Percentiles rank a stretch among this genome's conserved stretches.
Conservation (phyloP, 768 basidiomycete species). For the Hygrocybe punicea region DNA sequence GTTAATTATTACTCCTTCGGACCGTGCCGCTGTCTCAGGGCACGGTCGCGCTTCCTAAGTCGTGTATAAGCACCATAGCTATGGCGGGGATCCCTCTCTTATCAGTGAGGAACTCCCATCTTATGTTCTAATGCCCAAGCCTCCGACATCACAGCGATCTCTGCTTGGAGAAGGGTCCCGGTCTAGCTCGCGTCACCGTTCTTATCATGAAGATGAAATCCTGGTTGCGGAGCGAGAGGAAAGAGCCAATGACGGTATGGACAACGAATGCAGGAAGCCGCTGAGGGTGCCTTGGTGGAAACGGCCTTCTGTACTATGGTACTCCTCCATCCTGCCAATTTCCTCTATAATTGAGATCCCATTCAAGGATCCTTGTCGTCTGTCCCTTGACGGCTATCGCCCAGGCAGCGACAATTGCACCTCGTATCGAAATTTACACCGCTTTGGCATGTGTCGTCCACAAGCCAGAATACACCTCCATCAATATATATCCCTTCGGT, state of each 20-base stretch:
- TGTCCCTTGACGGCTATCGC: constrained; percentile 56
- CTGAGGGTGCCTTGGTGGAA: constrained; percentile 61
- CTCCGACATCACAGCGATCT: too few relatives aligned
- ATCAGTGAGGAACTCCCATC: too few relatives aligned
- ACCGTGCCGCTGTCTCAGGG: too few relatives aligned
- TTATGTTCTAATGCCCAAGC: too few relatives aligned
- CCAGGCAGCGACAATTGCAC: constrained; percentile 57
- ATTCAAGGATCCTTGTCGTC: constrained; percentile 53
- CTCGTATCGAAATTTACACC: constrained; percentile 73
- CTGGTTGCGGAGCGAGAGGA: neutral
- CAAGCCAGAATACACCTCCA: constrained; percentile 53
- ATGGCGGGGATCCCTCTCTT: too few relatives aligned
- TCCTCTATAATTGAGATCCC: constrained; percentile 5
- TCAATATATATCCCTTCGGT: constrained; percentile 16
- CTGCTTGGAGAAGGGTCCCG: too few relatives aligned
- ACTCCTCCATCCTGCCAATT: constrained; percentile 21
- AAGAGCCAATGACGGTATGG: neutral
- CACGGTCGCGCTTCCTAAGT: too few relatives aligned
- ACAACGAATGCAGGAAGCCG: too few relatives aligned
- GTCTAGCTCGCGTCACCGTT: too few relatives aligned
- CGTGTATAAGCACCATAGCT: too few relatives aligned
- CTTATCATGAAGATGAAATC: too few relatives aligned
- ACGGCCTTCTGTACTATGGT: constrained; percentile 73
- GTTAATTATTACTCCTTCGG: too few relatives aligned
- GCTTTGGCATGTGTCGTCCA: constrained; percentile 65